Evolutionary conservation across 1,284 basidiomycete species (phyloP).

Genomic region (Phaffia rhodozyma): DNA sequence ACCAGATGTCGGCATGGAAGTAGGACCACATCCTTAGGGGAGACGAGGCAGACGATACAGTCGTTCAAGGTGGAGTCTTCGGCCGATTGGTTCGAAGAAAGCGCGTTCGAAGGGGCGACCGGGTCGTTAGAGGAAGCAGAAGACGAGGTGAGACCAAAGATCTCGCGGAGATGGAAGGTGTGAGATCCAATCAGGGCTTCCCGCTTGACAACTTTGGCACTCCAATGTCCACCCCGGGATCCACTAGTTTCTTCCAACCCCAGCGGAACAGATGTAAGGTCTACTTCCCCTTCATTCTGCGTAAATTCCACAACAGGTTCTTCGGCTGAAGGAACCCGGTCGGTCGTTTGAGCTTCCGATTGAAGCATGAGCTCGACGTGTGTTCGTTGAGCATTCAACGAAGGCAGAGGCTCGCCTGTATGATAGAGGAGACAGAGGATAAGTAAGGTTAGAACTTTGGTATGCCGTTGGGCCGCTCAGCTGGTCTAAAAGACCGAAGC

Average conservation of each 20-base stretch:
- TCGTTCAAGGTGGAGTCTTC: conserved; percentile 57
- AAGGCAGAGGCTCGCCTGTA: conserved; percentile 39
- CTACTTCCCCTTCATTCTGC: neutral
- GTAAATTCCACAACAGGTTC: neutral
- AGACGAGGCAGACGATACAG: conserved; percentile 73
- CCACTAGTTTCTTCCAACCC: conserved; percentile 33
- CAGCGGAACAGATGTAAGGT: neutral
- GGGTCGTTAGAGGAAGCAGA: conserved; percentile 35
- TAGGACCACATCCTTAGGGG: conserved; percentile 74
- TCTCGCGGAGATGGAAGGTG: conserved; percentile 82
- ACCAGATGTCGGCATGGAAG: conserved; percentile 81
- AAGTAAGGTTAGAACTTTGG: neutral
- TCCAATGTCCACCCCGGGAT: conserved; percentile 42
- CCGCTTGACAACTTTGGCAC: conserved; percentile 75
- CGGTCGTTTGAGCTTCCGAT: neutral
- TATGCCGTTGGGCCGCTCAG: too few species aligned
- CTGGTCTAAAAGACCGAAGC: too few species aligned
- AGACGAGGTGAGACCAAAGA: conserved; percentile 67
- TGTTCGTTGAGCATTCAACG: conserved; percentile 69
- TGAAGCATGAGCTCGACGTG: conserved; percentile 55
- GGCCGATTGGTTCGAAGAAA: conserved; percentile 17
- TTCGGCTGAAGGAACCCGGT: neutral
- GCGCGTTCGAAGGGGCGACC: conserved; percentile 21
- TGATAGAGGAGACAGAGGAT: neutral
- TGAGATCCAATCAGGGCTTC: conserved; percentile 82